Evolutionary conservation across 768 basidiomycete genomes (phyloP).

Genomic region (Boletus coccyginus): DNA sequence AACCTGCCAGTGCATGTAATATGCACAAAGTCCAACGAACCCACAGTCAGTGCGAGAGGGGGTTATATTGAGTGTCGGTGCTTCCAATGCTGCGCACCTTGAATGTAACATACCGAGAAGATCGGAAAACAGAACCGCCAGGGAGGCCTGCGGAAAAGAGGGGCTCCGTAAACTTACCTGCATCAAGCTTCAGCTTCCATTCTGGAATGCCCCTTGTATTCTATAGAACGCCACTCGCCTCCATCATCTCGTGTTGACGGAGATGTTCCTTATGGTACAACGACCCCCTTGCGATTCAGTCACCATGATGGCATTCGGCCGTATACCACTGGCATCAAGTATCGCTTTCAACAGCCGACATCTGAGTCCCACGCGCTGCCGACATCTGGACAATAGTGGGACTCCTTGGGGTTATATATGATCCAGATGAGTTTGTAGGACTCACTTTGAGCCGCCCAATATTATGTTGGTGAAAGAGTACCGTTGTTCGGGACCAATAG

Average conservation of each 20-base stretch:
- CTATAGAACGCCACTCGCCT: slow-evolving; percentile 20
- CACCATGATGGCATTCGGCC: slow-evolving; percentile 13
- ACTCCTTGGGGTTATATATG: not conserved
- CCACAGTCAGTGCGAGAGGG: not conserved
- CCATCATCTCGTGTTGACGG: slow-evolving; percentile 15
- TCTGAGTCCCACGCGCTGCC: slow-evolving; percentile 22
- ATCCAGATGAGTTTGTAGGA: not conserved
- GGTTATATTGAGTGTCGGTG: not conserved
- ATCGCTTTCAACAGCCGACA: slow-evolving; percentile 10
- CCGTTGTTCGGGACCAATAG: slow-evolving; percentile 11
- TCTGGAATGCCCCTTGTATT: slow-evolving; percentile 5
- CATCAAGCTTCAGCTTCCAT: slow-evolving; percentile 11
- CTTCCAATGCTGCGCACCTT: slow-evolving; percentile 1
- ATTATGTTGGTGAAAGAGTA: not conserved
- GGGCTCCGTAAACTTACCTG: slow-evolving; percentile 1
- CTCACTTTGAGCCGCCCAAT: slow-evolving; percentile 3
- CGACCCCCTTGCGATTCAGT: not conserved
- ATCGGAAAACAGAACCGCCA: slow-evolving; percentile 3
- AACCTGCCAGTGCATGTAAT: not conserved
- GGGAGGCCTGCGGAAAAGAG: slow-evolving; percentile 13
- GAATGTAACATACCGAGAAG: slow-evolving; percentile 10
- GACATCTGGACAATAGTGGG: slow-evolving; percentile 2
- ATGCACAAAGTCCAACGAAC: not conserved
- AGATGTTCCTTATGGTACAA: slow-evolving; percentile 6
- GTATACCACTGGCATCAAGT: not conserved